phyloP scores from a whole-genome alignment of 1,284 basidiomycete species.

The Salmacisia buchloeana region DNA sequence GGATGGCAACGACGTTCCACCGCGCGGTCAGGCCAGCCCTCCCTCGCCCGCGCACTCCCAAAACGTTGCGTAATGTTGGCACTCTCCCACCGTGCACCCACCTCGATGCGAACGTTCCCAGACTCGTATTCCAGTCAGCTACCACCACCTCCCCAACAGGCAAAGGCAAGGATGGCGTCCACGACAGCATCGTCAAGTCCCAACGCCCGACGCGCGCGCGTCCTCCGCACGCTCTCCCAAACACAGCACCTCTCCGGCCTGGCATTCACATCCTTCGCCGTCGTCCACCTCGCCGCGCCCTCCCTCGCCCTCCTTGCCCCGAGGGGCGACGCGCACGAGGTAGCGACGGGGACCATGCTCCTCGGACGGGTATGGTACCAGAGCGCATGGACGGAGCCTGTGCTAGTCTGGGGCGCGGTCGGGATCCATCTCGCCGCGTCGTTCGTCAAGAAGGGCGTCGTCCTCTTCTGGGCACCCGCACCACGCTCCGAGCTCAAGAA shows the following conservation, averaged over 20 bases:
- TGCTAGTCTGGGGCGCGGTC: constrained; percentile 30
- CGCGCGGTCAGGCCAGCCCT: too few relatives aligned
- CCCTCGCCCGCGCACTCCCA: too few relatives aligned
- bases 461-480: constrained; percentile 13
- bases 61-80: too few relatives aligned
- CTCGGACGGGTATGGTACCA: constrained; percentile 44
- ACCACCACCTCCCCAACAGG: too few relatives aligned
- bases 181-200: too few relatives aligned
- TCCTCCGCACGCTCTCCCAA: constrained; percentile 4
- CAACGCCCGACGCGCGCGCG: neutral
- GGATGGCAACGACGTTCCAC: too few relatives aligned
- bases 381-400: constrained; percentile 27
- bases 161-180: too few relatives aligned
- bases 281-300: constrained; percentile 27
- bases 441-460: constrained; percentile 13
- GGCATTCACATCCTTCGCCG: constrained; percentile 7
- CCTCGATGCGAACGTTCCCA: too few relatives aligned
- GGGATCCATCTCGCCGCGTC: constrained; percentile 25
- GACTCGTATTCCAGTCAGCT: too few relatives aligned
- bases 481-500: neutral
- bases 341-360: constrained; percentile 21
- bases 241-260: constrained; percentile 1
- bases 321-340: constrained; percentile 2
- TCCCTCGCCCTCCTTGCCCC: constrained; percentile 17
- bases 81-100: too few relatives aligned